Evolutionary conservation across 805 yeast species (phyloP).

Genomic region (Tetrapisispora namnaoensis): DNA sequence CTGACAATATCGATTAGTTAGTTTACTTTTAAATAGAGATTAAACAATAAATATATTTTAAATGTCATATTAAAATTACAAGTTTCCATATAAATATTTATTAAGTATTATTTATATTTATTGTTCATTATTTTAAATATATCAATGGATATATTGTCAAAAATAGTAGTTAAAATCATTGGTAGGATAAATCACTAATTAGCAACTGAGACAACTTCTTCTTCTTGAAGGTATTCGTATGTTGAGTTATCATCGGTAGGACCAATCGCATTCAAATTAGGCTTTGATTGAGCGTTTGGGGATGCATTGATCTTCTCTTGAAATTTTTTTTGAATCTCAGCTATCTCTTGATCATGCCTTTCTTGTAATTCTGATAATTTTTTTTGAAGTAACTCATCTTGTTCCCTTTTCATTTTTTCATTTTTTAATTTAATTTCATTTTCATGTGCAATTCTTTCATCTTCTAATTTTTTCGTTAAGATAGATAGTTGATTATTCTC

Average conservation of each 20-base stretch:
- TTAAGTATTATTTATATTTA: neutral
- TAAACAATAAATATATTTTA: neutral
- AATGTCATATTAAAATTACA: neutral
- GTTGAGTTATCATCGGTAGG: conserved; percentile 10
- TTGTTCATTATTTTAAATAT: neutral
- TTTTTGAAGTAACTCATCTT: conserved; percentile 18
- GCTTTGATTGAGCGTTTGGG: neutral
- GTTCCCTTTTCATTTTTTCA: conserved; percentile 17
- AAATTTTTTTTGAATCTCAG: conserved; percentile 13
- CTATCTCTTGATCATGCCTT: conserved; percentile 18
- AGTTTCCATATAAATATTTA: neutral
- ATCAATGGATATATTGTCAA: too few relatives aligned
- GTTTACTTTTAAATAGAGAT: neutral
- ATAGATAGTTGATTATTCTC: conserved; percentile 20
- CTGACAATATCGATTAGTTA: neutral
- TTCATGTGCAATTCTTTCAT: conserved; percentile 21
- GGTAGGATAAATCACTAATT: neutral
- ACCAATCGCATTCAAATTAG: neutral
- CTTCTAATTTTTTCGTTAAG: conserved; percentile 22
- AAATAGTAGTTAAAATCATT: too few relatives aligned
- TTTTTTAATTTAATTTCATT: conserved; percentile 16
- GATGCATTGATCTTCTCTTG: conserved; percentile 1
- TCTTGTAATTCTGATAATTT: conserved; percentile 19
- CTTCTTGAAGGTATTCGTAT: conserved; percentile 19
- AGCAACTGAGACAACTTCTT: conserved; percentile 12